These are phyloP conservation scores for Linnemannia schmuckeri DNA, from an alignment of 192 early-diverging fungal genomes.

Conservation along the genomic window DNA sequence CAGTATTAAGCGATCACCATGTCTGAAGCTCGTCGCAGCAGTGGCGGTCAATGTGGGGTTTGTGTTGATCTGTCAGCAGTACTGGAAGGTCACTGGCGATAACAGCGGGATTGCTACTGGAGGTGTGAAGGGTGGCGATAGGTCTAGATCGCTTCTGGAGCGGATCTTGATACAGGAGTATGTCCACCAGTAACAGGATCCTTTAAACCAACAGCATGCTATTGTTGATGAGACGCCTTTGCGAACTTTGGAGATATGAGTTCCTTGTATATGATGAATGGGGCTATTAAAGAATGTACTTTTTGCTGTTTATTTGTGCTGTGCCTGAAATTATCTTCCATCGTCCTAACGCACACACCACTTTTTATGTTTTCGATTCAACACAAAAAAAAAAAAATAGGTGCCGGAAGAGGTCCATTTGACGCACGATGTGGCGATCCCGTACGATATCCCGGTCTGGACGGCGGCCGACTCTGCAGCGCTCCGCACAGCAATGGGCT, in stretches of 20 bases:
- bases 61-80: slow-evolving; percentile 5
- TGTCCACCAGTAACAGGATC: not conserved
- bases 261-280: too few relatives aligned
- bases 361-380: not conserved
- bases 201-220: too few relatives aligned
- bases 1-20: slow-evolving; percentile 6
- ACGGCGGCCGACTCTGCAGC: slow-evolving; percentile 24
- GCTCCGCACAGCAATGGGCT: slow-evolving; percentile 7
- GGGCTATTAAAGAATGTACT: not conserved
- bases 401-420: not conserved
- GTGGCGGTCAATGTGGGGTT: slow-evolving; percentile 24
- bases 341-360: not conserved
- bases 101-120: not conserved
- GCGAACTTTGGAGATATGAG: not conserved
- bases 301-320: not conserved
- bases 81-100: not conserved
- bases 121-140: not conserved
- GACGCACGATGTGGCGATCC: slow-evolving; percentile 20
- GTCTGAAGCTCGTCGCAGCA: slow-evolving; percentile 7
- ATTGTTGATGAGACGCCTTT: too few relatives aligned
- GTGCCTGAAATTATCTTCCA: not conserved
- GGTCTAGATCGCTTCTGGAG: not conserved
- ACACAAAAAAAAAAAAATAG: not conserved
- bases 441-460: slow-evolving; percentile 18
- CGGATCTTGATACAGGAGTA: not conserved